Conservation (phyloP, 495 filamentous ascomycete genomes). For the Aspergillus hancockii region DNA sequence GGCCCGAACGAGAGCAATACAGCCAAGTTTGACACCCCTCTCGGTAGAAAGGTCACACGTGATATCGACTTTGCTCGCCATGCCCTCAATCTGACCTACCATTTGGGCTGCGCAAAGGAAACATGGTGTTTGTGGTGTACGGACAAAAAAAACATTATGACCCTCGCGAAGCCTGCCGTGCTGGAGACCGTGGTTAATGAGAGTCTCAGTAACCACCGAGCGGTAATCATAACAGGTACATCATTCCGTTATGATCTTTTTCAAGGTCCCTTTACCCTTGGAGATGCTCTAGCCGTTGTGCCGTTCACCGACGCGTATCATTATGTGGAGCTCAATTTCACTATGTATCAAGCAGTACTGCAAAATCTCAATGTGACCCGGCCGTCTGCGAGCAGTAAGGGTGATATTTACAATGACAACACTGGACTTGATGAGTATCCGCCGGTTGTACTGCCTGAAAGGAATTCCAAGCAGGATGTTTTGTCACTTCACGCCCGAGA, state of each 20-base stretch:
- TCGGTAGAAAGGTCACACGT: constrained; percentile 4
- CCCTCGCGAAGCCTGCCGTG: neutral
- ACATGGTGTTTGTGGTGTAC: constrained; percentile 1
- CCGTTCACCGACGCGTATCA: neutral
- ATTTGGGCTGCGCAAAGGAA: constrained; percentile 6
- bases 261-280: constrained; percentile 6
- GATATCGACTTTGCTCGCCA: constrained; percentile 2
- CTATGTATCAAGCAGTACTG: neutral
- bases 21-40: constrained; percentile 3
- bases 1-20: neutral
- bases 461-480: neutral
- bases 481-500: neutral
- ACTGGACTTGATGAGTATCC: neutral
- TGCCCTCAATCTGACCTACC: constrained; percentile 4
- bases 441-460: neutral
- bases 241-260: constrained; percentile 5
- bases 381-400: neutral
- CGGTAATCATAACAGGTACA: neutral
- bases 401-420: too few relatives aligned
- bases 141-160: constrained; percentile 1
- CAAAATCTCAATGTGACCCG: neutral
- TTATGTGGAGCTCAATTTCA: neutral
- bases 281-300: constrained; percentile 5
- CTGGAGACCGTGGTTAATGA: constrained; percentile 1
- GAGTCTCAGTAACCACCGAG: neutral